These are phyloP conservation scores for Leccinum rimulosum DNA, from an alignment of 768 basidiomycete genomes.

Conservation along the genomic window DNA sequence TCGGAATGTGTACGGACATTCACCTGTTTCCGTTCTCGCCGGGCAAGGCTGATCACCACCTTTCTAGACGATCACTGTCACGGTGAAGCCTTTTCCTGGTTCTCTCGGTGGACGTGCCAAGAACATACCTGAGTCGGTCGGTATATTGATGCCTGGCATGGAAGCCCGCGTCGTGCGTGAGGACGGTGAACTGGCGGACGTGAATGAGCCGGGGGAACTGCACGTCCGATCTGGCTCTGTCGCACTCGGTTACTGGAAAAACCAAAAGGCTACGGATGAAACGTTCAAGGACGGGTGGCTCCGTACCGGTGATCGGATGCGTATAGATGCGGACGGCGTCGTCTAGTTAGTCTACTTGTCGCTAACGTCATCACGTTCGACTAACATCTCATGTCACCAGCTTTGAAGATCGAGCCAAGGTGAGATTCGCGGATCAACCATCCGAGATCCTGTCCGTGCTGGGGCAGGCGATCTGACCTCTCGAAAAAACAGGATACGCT, in stretches of 20 bases:
- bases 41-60: not conserved
- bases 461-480: not conserved
- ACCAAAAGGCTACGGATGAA: constrained; percentile 60
- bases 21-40: not conserved
- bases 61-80: constrained; percentile 53
- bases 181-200: constrained; percentile 51
- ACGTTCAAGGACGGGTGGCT: constrained; percentile 75
- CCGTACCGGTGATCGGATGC: constrained; percentile 69
- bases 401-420: constrained; percentile 78
- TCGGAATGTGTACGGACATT: constrained; percentile 56
- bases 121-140: constrained; percentile 43
- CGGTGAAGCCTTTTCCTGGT: constrained; percentile 44
- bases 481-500: constrained; percentile 60
- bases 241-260: constrained; percentile 70
- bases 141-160: constrained; percentile 60
- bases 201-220: constrained; percentile 65
- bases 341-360: constrained; percentile 52
- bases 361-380: not conserved
- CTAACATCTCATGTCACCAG: constrained; percentile 31
- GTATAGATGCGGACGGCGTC: constrained; percentile 55
- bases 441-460: not conserved
- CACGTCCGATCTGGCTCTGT: constrained; percentile 56
- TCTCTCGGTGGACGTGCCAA: constrained; percentile 43
- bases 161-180: constrained; percentile 62
- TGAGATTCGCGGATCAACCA: constrained; percentile 20